phyloP scores from a whole-genome alignment of 2,329 filamentous ascomycete species.

The Aspergillus tanneri region DNA sequence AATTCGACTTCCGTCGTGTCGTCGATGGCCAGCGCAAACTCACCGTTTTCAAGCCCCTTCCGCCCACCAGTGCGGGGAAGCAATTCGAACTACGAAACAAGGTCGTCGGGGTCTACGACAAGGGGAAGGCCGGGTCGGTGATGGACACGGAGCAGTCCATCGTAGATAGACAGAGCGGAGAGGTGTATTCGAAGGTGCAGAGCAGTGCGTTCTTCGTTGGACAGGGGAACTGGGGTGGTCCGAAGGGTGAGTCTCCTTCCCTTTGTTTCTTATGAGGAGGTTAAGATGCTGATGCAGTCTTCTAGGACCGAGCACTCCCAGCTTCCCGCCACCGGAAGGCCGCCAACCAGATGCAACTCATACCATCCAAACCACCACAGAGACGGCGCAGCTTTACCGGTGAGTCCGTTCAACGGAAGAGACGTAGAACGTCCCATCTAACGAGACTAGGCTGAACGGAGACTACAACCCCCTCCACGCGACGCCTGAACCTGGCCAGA shows the following conservation, averaged over 20 bases:
- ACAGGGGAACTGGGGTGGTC: constrained; percentile 78
- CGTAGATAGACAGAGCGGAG: constrained; percentile 66
- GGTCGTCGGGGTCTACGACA: constrained; percentile 83
- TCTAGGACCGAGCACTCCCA: constrained; percentile 64
- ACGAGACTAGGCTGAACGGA: constrained; percentile 67
- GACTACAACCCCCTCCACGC: constrained; percentile 93
- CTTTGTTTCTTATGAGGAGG: background rate
- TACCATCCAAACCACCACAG: constrained; percentile 65
- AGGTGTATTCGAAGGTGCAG: constrained; percentile 68
- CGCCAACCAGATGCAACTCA: constrained; percentile 68
- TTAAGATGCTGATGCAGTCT: background rate
- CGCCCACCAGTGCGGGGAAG: constrained; percentile 65
- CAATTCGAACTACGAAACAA: constrained; percentile 73
- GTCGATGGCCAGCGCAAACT: constrained; percentile 82
- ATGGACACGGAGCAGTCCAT: constrained; percentile 74
- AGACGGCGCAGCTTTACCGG: constrained; percentile 73
- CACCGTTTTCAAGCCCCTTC: constrained; percentile 72
- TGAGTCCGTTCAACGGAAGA: no score
- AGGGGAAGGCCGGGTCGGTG: constrained; percentile 77
- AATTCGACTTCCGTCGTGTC: constrained; percentile 69
- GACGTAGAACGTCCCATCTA: no score
- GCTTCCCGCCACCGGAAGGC: constrained; percentile 71
- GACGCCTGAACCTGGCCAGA: constrained; percentile 74
- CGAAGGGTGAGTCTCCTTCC: constrained; percentile 63
- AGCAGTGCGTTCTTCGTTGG: constrained; percentile 75